These are phyloP conservation scores for Sanghuangporus sanghuang DNA, from an alignment of 1,284 basidiomycete genomes.

Conservation along the genomic window DNA sequence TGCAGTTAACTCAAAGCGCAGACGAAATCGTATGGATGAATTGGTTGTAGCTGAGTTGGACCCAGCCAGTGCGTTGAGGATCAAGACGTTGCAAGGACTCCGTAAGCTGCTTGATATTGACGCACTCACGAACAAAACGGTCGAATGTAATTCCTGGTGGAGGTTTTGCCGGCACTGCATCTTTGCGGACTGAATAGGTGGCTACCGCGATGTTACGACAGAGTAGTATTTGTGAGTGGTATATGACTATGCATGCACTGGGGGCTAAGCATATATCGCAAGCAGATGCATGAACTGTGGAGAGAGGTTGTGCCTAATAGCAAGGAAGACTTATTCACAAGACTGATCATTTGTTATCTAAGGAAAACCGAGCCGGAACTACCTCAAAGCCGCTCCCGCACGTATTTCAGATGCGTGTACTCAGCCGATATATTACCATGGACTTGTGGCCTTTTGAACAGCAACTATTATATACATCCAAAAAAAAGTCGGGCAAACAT, in stretches of 20 bases:
- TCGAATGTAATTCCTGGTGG: conserved; percentile 70
- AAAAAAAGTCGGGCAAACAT: no score
- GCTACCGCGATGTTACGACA: conserved; percentile 50
- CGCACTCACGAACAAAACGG: conserved; percentile 78
- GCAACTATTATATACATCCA: no score
- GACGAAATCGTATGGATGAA: conserved; percentile 73
- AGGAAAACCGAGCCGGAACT: conserved; percentile 52
- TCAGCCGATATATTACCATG: no score
- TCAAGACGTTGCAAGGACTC: conserved; percentile 61
- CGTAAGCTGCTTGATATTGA: conserved; percentile 71
- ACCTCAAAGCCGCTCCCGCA: conserved; percentile 44
- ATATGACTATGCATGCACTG: background rate
- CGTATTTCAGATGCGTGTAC: no score
- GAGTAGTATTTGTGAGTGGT: conserved; percentile 20
- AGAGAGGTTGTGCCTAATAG: conserved; percentile 51
- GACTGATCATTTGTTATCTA: background rate
- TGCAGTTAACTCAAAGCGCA: conserved; percentile 44
- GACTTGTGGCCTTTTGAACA: no score
- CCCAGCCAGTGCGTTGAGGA: conserved; percentile 65
- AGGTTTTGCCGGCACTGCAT: conserved; percentile 24
- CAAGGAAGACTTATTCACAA: background rate
- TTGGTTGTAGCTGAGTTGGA: conserved; percentile 72
- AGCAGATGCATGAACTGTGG: conserved; percentile 58
- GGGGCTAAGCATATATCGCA: conserved; percentile 55
- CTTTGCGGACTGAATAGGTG: conserved; percentile 27